Percentiles rank a stretch among this genome's conserved stretches.
Evolutionary conservation across 345 rosid genomes (phyloP).

Genomic region (Raphanus sativus): DNA sequence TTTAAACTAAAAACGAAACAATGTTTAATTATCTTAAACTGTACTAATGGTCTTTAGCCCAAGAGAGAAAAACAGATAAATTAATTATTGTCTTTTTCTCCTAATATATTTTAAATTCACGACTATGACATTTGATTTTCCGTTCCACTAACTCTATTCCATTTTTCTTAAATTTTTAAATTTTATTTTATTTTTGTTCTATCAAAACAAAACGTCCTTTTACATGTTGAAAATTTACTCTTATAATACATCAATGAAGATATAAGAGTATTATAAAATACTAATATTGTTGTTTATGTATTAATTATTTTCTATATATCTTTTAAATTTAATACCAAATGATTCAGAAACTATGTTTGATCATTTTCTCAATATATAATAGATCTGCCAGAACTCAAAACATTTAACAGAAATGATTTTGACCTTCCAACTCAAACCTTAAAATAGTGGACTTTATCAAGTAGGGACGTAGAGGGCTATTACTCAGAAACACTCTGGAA

Average conservation of each 20-base stretch:
- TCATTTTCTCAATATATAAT: not conserved
- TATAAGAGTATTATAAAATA: not conserved
- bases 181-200: not conserved
- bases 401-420: not conserved
- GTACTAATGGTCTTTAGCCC: not conserved
- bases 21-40: not conserved
- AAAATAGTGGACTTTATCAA: not conserved
- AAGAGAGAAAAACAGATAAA: not conserved
- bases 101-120: not conserved
- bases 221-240: not conserved
- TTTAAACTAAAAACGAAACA: conserved; percentile 2
- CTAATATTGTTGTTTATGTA: not conserved
- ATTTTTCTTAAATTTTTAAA: not conserved
- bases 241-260: not conserved
- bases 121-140: not conserved
- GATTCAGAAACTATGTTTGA: not conserved
- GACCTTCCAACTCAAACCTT: not conserved
- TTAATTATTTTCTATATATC: not conserved
- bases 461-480: conserved; percentile 3
- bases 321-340: not conserved
- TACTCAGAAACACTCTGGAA: not conserved
- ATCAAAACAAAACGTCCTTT: not conserved
- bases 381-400: not conserved
- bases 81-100: not conserved
- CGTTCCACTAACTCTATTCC: not conserved